phyloP scores from a whole-genome alignment of 73 alveolate species.

The Diophrys appendiculata region DNA sequence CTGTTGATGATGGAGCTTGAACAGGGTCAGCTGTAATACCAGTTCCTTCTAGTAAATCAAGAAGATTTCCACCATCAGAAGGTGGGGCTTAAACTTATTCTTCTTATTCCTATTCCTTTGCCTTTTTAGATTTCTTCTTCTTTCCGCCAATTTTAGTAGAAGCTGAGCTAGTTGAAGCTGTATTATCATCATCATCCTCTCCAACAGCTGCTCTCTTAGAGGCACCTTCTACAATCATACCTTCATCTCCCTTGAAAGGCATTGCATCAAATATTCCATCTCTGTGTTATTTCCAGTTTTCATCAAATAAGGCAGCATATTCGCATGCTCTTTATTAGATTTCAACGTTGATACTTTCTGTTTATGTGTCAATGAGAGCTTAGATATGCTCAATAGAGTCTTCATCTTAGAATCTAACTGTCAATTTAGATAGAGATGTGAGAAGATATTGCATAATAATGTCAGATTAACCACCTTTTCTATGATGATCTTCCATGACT shows the following conservation, averaged over 20 bases:
- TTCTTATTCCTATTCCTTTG: neutral
- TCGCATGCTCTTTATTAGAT: conserved; percentile 73
- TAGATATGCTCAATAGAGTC: conserved; percentile 9
- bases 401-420: conserved; percentile 26
- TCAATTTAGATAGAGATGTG: conserved; percentile 49
- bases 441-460: conserved; percentile 43
- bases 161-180: neutral
- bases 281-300: conserved; percentile 49
- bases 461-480: conserved; percentile 36
- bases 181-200: conserved; percentile 26
- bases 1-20: neutral
- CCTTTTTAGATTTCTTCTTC: neutral
- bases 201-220: conserved; percentile 26
- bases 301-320: conserved; percentile 41
- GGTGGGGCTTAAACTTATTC: neutral
- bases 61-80: conserved; percentile 5
- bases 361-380: conserved; percentile 22
- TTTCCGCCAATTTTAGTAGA: neutral
- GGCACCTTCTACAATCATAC: conserved; percentile 24
- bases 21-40: neutral
- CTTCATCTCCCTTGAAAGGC: conserved; percentile 55
- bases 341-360: conserved; percentile 52
- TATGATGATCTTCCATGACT: conserved; percentile 27
- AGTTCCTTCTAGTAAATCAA: conserved; percentile 23
- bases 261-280: conserved; percentile 51